A percentile compares a stretch with the other conserved stretches of the same genome.
Evolutionary conservation across 2,329 filamentous ascomycete genomes (phyloP).

Genomic region (Dothistroma septosporum): DNA sequence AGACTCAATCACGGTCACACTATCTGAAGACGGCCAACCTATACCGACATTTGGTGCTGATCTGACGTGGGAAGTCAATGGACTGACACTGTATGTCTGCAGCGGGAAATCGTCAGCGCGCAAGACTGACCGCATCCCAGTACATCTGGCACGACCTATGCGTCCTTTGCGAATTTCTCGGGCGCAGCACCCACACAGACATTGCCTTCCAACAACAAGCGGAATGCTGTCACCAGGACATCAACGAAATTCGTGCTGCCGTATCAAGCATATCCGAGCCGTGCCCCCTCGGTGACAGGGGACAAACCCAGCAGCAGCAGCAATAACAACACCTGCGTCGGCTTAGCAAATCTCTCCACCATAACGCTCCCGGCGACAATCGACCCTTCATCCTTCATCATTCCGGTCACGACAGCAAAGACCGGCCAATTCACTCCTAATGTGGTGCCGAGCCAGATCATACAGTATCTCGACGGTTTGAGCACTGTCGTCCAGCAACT

Average conservation of each 20-base stretch:
- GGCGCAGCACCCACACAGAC: not conserved
- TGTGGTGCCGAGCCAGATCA: not conserved
- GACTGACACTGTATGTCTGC: not conserved
- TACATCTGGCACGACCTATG: slow-evolving; percentile 3
- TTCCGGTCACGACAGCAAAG: not conserved
- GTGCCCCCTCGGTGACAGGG: not conserved
- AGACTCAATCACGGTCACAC: not conserved
- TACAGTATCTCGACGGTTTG: slow-evolving; percentile 1
- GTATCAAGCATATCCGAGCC: not conserved
- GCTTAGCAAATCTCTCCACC: not conserved
- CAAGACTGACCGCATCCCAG: not conserved
- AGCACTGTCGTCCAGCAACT: not conserved
- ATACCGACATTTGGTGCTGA: slow-evolving; percentile 2
- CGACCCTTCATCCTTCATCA: not conserved
- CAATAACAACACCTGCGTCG: not conserved
- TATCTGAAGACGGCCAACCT: not conserved
- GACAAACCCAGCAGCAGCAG: not conserved
- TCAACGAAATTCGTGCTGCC: not conserved
- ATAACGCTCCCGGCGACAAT: not conserved
- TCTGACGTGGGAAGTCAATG: slow-evolving; percentile 1
- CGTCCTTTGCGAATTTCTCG: slow-evolving; percentile 2
- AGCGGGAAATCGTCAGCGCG: no score
- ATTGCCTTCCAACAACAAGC: not conserved
- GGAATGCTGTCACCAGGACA: not conserved
- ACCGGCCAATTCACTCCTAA: not conserved